phyloP scores from a whole-genome alignment of 352 stramenopile genomes.

The Halophytophthora polymorphica region DNA sequence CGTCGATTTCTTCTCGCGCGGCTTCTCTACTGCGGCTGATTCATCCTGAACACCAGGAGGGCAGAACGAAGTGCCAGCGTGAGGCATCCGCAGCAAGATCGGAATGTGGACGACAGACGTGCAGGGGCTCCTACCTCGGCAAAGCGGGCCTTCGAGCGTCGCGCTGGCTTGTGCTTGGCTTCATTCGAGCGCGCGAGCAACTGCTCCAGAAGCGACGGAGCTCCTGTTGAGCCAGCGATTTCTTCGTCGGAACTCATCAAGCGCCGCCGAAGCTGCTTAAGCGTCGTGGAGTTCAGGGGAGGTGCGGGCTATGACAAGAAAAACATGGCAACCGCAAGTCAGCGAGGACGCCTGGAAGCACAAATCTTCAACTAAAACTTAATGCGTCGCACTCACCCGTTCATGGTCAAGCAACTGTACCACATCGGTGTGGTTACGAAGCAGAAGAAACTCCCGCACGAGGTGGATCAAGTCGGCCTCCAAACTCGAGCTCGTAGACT shows the following conservation, averaged over 20 bases:
- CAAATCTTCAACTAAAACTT: conserved; percentile 4
- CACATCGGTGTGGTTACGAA: conserved; percentile 36
- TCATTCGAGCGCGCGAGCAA: conserved; percentile 33
- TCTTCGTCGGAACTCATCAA: conserved; percentile 7
- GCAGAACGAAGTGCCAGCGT: neutral
- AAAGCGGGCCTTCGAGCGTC: conserved; percentile 8
- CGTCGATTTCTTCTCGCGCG: conserved; percentile 3
- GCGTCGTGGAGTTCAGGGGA: conserved; percentile 10
- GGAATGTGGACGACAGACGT: neutral
- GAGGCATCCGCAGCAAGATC: neutral
- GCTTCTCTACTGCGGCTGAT: conserved; percentile 10
- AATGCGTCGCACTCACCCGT: conserved; percentile 15
- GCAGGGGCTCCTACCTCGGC: neutral
- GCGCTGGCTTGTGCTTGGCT: conserved; percentile 13
- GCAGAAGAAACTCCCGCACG: conserved; percentile 60
- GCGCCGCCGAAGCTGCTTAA: conserved; percentile 17
- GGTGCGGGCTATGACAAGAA: conserved; percentile 13
- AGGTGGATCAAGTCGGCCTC: conserved; percentile 45
- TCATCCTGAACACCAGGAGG: conserved; percentile 9
- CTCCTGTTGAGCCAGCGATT: neutral
- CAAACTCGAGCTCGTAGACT: neutral
- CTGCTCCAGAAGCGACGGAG: conserved; percentile 27
- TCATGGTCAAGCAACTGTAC: conserved; percentile 44
- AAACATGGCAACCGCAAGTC: conserved; percentile 2
- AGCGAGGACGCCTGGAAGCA: neutral